Evolutionary conservation across 2,329 filamentous ascomycete species (phyloP), one percentile per base, ranked within the genome.

Genomic region (Corniculantispora saksenae): DNA sequence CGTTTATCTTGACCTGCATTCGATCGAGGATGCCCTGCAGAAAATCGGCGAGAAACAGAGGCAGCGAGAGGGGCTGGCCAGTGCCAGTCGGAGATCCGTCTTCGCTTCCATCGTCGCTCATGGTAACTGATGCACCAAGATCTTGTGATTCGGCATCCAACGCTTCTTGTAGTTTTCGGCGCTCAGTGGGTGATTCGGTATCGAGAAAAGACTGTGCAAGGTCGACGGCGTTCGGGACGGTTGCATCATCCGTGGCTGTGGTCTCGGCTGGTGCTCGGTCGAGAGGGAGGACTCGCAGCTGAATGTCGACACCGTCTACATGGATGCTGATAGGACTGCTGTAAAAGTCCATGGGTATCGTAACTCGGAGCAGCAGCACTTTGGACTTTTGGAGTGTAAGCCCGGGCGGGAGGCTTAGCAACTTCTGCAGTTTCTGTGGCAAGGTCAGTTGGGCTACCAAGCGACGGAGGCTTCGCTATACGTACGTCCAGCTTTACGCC

Each of bases 261-360:
- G 72, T 70, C 75, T 70, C 72, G 87, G 86, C 38, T 90, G 75
- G 53, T 76, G 69, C 51, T 79, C 73, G 61, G 19, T 74, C 75
- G 19, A 67, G 55, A 29, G 67, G 67, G 71, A 80, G 70, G 40
- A 92, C 81, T 69, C 83, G 83, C 27, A 92, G 73, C 66, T 88
- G 85, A 38, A 96, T 84, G 69, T 94, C 86, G 67, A 97, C 87
- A 23, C 93, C 93, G 70, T 94, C 88, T 25, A 94, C 84, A 73
- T 97, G 91, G 71, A 94, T 87, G 35, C 86, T 82, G 74, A 98
- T 96, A 32, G 92, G 89, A 70, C 90, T 94, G 61, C 88, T 90
- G 76, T 94, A 93, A 69, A 97, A 89, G 76, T 97, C 92, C 74
- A 95, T 89, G 15, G 94, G 93, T 59, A 98, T 85, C 9, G 91